Evolutionary conservation across 73 alveolate species (phyloP), one percentile per base, ranked within the genome.

Genomic region (Blepharisma japonicum): DNA sequence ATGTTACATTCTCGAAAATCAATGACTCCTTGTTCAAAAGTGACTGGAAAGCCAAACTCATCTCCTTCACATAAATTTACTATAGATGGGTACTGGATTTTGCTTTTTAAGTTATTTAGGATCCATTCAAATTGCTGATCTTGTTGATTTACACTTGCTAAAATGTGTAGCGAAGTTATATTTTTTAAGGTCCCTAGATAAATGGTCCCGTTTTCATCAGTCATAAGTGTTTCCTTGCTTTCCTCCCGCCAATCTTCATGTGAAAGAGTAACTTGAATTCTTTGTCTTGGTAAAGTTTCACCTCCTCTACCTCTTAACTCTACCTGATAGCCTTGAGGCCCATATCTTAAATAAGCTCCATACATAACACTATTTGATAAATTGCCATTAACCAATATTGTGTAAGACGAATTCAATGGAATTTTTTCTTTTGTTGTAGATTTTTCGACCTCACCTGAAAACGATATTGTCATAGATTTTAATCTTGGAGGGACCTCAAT

Each of bases 401-500:
- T 72, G 76, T 21, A 71, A 78, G 9, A 39, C 4, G 70, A 71
- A 39, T 5, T 47, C 61, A 55, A 81, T 71, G 55, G 14, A 6
- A 39, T 55, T 47, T 7, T 55, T 54, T 39, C 55, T 18, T 9
- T 14, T 55, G 45, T 51, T 74, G 45, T 20, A 0, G 18, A 53
- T 53, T 83, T 80, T 39, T 53, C 42, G 5, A 80, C 71, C 68
- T 81, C 49, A 2, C 82, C 61, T 21, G 39, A 67, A n/a, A 67
- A n/a, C 6, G 6, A 55, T 6, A 86, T 81, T 5, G 56, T 6
- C 25, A 86, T 51, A 45, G 56, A 8, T 6, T 49, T 56, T 18
- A 82, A 77, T 38, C 80, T 49, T 14, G 87, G 84, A 11, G 94
- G 94, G 25, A 86, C 90, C 61, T 67, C 51, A 82, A 86, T 82